Base-by-base conservation (phyloP, 306 rosid species). In the Acacia crassicarpa region DNA sequence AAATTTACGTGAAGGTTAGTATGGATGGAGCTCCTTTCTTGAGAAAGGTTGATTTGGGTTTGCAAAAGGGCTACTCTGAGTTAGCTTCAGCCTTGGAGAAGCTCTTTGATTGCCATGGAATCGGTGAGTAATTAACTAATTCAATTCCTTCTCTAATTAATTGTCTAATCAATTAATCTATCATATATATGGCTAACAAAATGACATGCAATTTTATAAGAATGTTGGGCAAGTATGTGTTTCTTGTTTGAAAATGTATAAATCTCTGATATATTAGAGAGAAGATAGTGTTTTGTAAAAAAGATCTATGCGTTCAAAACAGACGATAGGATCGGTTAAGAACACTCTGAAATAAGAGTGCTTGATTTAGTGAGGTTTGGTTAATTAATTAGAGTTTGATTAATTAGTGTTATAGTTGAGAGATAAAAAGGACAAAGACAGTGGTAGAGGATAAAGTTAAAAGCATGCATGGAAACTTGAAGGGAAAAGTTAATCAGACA, bases 1-100 rank as follows among this genome's bases (percentile, higher is more conserved):
- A 91, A 81, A 83, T 84, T 81, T 91, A 93, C 82, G 93, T 93
- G 54, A 93, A 93, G 75, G 93, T 93, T 32, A 86, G 98, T 87
- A 89, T 93, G 98, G 98, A 93, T 23, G 97, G 97, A 1, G 96
- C 91, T 16, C 97, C 96, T n/a, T 90, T 91, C 85, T 91, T 93
- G 86, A 93, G 97, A 78, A 93, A 93, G 63, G 82, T 93, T 59
- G 94, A 93, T 74, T 77, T 93, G 59, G 78, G 75, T 72, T 82
- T 82, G 84, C 93, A 90, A 41, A 85, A 86, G 48, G 91, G 78
- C 2, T 93, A 91, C 78, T 77, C 83, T 0, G 86, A 91, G 59
- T 91, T 93, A n/a, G 91, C 87, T 14, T 5, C 83, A 0, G 89
- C 94, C 9, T 81, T 93, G 90, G 92, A 91, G 78, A 86, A 89